Base-by-base conservation (phyloP, 225 moss, liverwort and hornwort species). In the Bryoerythrophyllum caledonicum region DNA sequence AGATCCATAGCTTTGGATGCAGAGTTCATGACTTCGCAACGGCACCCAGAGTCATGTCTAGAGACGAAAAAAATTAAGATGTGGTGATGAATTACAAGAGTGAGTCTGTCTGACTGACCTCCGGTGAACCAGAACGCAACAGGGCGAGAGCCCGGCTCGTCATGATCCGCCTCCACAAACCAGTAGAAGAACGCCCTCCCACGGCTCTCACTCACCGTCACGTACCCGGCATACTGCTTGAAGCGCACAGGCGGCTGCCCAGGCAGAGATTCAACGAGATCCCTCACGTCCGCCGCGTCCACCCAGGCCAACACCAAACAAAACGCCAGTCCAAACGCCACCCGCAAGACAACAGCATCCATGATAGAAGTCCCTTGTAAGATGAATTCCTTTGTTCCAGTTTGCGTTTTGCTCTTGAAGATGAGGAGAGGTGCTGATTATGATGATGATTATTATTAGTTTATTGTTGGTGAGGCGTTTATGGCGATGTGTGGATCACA, bases 121-220 rank as follows among this genome's bases (percentile, higher is more conserved):
- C 86, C 86, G 40, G 82, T 86, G 43, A 86, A 80, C 82, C 86
- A 86, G 77, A 86, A 82, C 54, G 71, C 77, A 1, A 86, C 67
- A 4, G 82, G 86, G 10, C 73, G 73, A 10, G 79, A 76, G 3
- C 69, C 24, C 59, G 85, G 69, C 23, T 80, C 63, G 49, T 65
- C 69, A 46, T 79, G 71, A 37, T 71, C 82, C 17, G 86, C 80
- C 61, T 86, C 79, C 10, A 80, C 80, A 74, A 86, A 86, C 86
- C 86, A 86, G 82, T 86, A 86, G 82, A 82, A 82, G n/a, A 82
- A 70, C n/a, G 76, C 70, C 38, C 76, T 66, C 25, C 80, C 74
- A 5, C 68, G 69, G 53, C 28, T 73, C 68, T 76, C 52, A 44
- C 76, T 74, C 23, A 86, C 79, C 4, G 73, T 82, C 55, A 86